These are phyloP conservation scores for Heliamphora exappendiculata DNA, from an alignment of 148 eudicot genomes.

Conservation along the genomic window DNA sequence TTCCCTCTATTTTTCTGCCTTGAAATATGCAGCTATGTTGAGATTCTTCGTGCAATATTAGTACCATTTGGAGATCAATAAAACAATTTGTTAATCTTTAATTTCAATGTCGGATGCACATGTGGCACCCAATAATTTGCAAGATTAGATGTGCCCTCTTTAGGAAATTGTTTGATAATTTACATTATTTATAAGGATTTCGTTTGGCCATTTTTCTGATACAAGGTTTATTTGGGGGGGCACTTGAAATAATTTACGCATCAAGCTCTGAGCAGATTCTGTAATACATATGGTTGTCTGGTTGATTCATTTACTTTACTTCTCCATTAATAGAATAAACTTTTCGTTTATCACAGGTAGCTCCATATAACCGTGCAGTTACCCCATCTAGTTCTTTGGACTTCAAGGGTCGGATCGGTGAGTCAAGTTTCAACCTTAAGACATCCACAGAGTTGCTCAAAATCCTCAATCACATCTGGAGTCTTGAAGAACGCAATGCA, in stretches of 20 bases:
- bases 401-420: conserved; percentile 39
- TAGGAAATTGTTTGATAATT: neutral
- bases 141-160: neutral
- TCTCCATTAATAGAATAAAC: neutral
- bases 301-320: neutral
- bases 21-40: too few species aligned
- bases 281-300: neutral
- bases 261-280: neutral
- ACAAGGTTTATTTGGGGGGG: neutral
- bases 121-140: neutral
- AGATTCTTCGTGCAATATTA: neutral
- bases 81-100: too few species aligned
- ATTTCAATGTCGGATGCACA: neutral
- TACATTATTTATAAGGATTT: neutral
- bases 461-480: conserved; percentile 79
- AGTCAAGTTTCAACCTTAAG: conserved; percentile 48
- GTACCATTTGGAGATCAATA: too few species aligned
- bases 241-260: neutral
- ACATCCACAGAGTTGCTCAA: conserved; percentile 73
- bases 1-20: neutral
- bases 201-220: neutral
- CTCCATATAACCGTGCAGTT: conserved; percentile 45
- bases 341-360: conserved; percentile 37
- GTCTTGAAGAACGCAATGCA: conserved; percentile 79
- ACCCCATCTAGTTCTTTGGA: conserved; percentile 52